Percentiles rank a stretch among this genome's conserved stretches.
phyloP scores from a whole-genome alignment of 1,284 basidiomycete species.

The Fomitopsis palustris region DNA sequence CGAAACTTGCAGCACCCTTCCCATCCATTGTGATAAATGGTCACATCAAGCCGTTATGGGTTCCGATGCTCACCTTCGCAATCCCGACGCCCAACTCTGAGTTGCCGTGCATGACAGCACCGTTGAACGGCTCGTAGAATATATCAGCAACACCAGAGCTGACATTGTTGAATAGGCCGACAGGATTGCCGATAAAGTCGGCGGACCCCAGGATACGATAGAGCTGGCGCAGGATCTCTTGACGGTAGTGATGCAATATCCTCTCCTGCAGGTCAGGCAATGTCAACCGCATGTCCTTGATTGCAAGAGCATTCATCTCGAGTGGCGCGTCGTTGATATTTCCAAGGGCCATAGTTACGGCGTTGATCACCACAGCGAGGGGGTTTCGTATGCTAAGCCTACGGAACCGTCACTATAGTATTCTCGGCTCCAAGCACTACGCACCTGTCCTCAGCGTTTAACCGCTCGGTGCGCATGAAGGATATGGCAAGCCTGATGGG shows the following conservation, averaged over 20 bases:
- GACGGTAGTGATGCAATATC: constrained; percentile 90
- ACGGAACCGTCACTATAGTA: constrained; percentile 2
- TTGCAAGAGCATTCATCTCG: constrained; percentile 90
- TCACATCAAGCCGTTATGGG: neutral
- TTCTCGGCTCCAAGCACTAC: constrained; percentile 24
- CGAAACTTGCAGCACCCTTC: constrained; percentile 92
- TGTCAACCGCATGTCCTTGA: constrained; percentile 93
- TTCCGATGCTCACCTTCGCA: constrained; percentile 64
- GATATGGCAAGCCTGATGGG: constrained; percentile 92
- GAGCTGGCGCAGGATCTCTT: constrained; percentile 91
- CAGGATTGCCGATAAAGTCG: constrained; percentile 92
- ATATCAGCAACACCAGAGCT: constrained; percentile 99
- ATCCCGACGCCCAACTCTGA: constrained; percentile 96
- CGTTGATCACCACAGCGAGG: constrained; percentile 91
- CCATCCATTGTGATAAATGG: neutral
- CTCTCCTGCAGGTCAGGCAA: constrained; percentile 83
- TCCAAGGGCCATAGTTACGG: constrained; percentile 94
- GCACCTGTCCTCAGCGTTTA: constrained; percentile 92
- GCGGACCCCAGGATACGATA: constrained; percentile 97
- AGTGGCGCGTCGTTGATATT: constrained; percentile 98
- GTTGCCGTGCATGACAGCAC: constrained; percentile 96
- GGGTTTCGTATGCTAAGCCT: constrained; percentile 88
- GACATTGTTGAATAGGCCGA: constrained; percentile 97
- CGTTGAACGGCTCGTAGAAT: constrained; percentile 98
- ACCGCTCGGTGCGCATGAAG: constrained; percentile 94